Evolutionary conservation across 1,284 basidiomycete species (phyloP), one percentile per base, ranked within the genome.

Genomic region (Microbotryum silenes-acaulis): DNA sequence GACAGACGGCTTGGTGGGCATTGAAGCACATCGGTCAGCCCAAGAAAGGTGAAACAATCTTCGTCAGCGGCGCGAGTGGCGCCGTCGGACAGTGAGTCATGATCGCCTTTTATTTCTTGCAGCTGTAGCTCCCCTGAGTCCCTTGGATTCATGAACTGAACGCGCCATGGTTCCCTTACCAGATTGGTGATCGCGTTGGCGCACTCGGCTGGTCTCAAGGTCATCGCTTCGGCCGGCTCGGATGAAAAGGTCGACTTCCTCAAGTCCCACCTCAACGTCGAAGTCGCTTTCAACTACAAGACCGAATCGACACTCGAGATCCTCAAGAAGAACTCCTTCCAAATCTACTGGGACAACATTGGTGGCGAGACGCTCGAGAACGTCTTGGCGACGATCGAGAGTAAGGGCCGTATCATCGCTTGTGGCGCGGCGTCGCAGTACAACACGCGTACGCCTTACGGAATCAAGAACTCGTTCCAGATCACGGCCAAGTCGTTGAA

Each of bases 231-330:
- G 63, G 91, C 86, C 0, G 87, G 87, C n/a, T 82, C 83, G 0
- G 74, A 81, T 21, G 88, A 89, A 42, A 72, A 72, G 57, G 64
- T 71, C 74, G 77, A 80, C 16, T 91, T 88, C 84, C 82, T 96
- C 46, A 81, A 85, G 73, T 59, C 70, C 5, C 79, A 89, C 56
- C 76, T 94, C 47, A 88, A 88, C 25, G 86, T 89, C 51, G 88
- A 92, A 70, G 82, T 81, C 59, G 88, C 85, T 0, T 78, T 94
- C 73, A 88, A 94, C 76, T 96, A 96, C 78, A 94, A 92, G 76
- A 82, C 77, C 2, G 50, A 7, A 61, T 62, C 57, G 65, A 54
- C 56, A 9, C 33, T 49, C 27, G 37, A 61, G 42, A 49, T 59
- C 8, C 55, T 66, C n/a, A 31, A 53, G 18, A 44, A 59, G 44